Evolutionary conservation across 805 yeast species (phyloP).

Genomic region (Hanseniaspora singularis): DNA sequence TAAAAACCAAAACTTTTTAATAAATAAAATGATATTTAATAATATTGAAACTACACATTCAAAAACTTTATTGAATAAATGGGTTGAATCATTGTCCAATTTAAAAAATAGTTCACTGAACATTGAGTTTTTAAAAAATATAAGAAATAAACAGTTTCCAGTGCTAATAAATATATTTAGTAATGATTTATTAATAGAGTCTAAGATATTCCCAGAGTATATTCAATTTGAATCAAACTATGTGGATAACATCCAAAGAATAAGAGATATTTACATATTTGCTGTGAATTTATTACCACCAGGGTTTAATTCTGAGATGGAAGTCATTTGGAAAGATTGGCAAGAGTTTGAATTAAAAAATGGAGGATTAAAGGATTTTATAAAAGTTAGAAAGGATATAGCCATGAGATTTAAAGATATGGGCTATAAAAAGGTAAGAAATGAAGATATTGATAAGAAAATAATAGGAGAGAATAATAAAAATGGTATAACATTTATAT

Average conservation of each 20-base stretch:
- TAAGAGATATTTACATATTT: constrained; percentile 8
- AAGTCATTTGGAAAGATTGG: constrained; percentile 55
- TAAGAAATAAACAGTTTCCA: constrained; percentile 1
- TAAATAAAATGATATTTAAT: background rate
- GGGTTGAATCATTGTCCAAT: constrained; percentile 10
- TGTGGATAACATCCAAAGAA: background rate
- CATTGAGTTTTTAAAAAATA: background rate
- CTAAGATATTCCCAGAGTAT: background rate
- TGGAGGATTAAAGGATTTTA: constrained; percentile 44
- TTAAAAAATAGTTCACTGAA: background rate
- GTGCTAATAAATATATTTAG: background rate
- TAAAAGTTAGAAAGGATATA: constrained; percentile 3
- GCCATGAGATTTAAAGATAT: background rate
- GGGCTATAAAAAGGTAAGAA: constrained; percentile 2
- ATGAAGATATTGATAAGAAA: background rate
- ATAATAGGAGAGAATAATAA: background rate
- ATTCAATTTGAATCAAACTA: constrained; percentile 1
- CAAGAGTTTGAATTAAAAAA: constrained; percentile 55
- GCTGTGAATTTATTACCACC: constrained; percentile 14
- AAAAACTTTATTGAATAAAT: background rate
- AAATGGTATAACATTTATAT: constrained; percentile 6
- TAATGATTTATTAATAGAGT: background rate
- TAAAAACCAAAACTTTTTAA: background rate
- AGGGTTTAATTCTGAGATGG: constrained; percentile 11
- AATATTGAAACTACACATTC: background rate